phyloP scores from a whole-genome alignment of 2,329 filamentous ascomycete species.

The Claviceps cyperi region DNA sequence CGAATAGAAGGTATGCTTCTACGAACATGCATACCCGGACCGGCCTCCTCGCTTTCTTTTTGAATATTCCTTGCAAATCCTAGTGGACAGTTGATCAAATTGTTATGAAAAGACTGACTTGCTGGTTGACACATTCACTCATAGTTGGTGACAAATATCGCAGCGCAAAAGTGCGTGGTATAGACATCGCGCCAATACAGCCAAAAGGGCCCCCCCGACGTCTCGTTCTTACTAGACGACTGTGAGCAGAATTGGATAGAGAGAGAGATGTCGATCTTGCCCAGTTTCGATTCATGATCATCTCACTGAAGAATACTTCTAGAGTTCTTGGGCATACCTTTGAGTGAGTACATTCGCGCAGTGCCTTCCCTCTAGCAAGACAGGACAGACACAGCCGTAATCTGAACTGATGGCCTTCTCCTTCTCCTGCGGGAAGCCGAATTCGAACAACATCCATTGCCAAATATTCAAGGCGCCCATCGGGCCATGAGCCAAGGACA shows the following conservation, averaged over 20 bases:
- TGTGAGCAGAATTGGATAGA: conserved; percentile 17
- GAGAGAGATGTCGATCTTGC: conserved; percentile 14
- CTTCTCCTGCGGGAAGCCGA: too few relatives aligned
- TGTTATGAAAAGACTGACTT: background rate
- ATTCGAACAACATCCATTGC: too few relatives aligned
- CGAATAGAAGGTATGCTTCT: too few relatives aligned
- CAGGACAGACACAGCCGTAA: too few relatives aligned
- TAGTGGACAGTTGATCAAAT: too few relatives aligned
- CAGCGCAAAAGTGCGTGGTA: conserved; percentile 21
- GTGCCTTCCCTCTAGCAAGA: too few relatives aligned
- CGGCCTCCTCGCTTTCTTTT: too few relatives aligned
- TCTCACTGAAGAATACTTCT: conserved; percentile 9
- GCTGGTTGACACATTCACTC: background rate
- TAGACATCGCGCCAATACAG: conserved; percentile 27
- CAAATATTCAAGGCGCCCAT: too few relatives aligned
- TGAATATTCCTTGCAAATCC: too few relatives aligned
- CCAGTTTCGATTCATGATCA: conserved; percentile 14
- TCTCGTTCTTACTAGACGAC: conserved; percentile 24
- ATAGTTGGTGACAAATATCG: conserved; percentile 16
- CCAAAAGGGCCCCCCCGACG: conserved; percentile 25
- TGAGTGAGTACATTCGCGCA: conserved; percentile 9
- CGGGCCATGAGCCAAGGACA: conserved; percentile 8
- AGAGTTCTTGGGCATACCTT: conserved; percentile 9
- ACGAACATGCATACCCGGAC: too few relatives aligned
- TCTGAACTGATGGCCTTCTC: too few relatives aligned